These are phyloP conservation scores for Veloboletus limbatus DNA, from an alignment of 1,284 basidiomycete genomes.

Conservation along the genomic window DNA sequence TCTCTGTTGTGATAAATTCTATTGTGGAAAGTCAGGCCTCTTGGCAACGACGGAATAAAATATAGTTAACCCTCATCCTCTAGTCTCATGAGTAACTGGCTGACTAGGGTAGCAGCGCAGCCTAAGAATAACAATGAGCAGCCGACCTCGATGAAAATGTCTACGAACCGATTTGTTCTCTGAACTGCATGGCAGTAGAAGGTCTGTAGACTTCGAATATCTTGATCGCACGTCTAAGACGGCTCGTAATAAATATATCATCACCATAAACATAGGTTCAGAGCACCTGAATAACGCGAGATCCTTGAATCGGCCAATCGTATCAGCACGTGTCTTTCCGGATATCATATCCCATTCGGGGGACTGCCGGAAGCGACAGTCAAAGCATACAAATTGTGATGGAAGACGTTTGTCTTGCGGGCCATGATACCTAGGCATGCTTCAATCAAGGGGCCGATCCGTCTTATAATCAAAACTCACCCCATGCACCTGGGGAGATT, in stretches of 20 bases:
- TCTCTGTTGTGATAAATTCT: constrained; percentile 63
- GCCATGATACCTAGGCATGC: constrained; percentile 56
- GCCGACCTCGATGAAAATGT: not conserved
- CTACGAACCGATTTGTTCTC: constrained; percentile 54
- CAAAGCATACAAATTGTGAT: constrained; percentile 59
- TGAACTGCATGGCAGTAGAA: constrained; percentile 51
- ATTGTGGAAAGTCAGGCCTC: constrained; percentile 7
- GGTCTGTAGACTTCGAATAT: constrained; percentile 53
- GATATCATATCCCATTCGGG: constrained; percentile 67
- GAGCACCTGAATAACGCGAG: constrained; percentile 65
- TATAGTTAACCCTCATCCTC: constrained; percentile 58
- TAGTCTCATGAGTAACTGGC: constrained; percentile 63
- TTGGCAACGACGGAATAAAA: not conserved
- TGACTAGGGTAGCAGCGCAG: constrained; percentile 52
- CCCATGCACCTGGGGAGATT: constrained; percentile 68
- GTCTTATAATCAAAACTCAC: constrained; percentile 34
- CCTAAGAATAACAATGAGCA: constrained; percentile 37
- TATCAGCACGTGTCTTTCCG: constrained; percentile 51
- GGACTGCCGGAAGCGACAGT: constrained; percentile 64
- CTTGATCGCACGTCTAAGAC: constrained; percentile 68
- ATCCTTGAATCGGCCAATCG: constrained; percentile 61
- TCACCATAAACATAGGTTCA: not conserved
- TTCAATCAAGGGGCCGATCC: not conserved
- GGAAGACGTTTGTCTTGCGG: constrained; percentile 55
- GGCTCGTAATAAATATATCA: constrained; percentile 1